Base-by-base conservation (phyloP, 164 flowering plant genomes). In the Nymphaea thermarum region DNA sequence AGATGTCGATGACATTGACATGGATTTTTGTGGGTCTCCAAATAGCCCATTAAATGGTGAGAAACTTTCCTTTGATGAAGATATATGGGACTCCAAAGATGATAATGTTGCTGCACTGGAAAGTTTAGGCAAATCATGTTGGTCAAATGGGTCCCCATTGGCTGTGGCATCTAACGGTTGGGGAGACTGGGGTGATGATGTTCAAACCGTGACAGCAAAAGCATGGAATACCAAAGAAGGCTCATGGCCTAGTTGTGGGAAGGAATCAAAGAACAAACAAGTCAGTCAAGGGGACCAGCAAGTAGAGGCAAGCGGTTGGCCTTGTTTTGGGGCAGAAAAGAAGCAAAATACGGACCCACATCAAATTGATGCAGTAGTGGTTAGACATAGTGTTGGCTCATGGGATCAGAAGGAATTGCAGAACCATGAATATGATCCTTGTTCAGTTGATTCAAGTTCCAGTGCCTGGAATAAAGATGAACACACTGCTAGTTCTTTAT, bases 21-120 rank as follows among this genome's bases (percentile, higher is more conserved):
- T 70, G 62, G 90, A 84, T n/a, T 66, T 72, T 44, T 65, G 63
- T 16, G 18, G 71, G 64, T 93, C 98, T 18, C 92, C 94, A 11
- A 85, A 81, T 71, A 76, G 67, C n/a, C 67, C 79, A 65, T 62
- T 76, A 61, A 77, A 71, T 62, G 68, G 64, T 59, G 82, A 68
- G 6, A 84, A 79, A 76, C 85, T 85, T 15, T 72, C 67, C 6
- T 91, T 91, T 77, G 96, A 94, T 71, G 93, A 91, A 42, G 63
- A 45, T 43, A 75, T 18, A 65, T 53, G 67, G 6, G 44, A 57
- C 57, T 60, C 55, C 61, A 68, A 70, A 3, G 74, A 76, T 10
- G 64, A 73, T 59, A 36, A 61, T 44, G 12, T n/a, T n/a, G 11
- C 42, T 8, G 68, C 73, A 45, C 64, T 43, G 43, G 72, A 64